These are phyloP conservation scores for Rhynchosporium graminicola DNA, from an alignment of 2,329 filamentous ascomycete genomes.

Conservation along the genomic window DNA sequence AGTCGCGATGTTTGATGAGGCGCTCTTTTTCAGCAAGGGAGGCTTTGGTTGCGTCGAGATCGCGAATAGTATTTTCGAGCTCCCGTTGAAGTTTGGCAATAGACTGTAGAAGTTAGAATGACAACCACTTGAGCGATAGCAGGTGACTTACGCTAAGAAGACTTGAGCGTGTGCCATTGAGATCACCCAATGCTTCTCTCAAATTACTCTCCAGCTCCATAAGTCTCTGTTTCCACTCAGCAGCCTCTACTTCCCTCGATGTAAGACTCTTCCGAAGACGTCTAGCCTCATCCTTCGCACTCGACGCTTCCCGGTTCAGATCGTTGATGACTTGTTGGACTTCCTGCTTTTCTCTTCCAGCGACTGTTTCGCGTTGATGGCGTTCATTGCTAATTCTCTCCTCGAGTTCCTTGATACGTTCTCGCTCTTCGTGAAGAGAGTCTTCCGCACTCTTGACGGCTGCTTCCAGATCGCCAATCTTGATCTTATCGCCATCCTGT, in stretches of 20 bases:
- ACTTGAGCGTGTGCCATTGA: constrained; percentile 81
- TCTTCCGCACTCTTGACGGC: constrained; percentile 78
- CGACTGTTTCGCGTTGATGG: constrained; percentile 82
- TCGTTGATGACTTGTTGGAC: constrained; percentile 92
- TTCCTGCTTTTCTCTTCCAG: constrained; percentile 88
- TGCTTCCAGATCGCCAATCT: constrained; percentile 90
- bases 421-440: constrained; percentile 79
- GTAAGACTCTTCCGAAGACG: constrained; percentile 80
- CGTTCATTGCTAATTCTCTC: constrained; percentile 77
- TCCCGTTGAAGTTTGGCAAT: constrained; percentile 87
- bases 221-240: constrained; percentile 87
- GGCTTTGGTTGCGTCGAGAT: constrained; percentile 76
- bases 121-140: background rate
- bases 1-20: constrained; percentile 85
- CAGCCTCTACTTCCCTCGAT: constrained; percentile 82
- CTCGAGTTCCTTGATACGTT: constrained; percentile 71
- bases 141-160: constrained; percentile 67
- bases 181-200: constrained; percentile 81
- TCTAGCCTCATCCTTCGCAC: constrained; percentile 82
- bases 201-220: constrained; percentile 89
- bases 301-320: constrained; percentile 79
- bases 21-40: constrained; percentile 87
- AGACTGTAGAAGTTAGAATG: constrained; percentile 51
- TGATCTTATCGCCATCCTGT: constrained; percentile 96
- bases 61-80: constrained; percentile 78